Conservation (phyloP, 768 basidiomycete genomes). For the Tylopilus rubrobrunneus region DNA sequence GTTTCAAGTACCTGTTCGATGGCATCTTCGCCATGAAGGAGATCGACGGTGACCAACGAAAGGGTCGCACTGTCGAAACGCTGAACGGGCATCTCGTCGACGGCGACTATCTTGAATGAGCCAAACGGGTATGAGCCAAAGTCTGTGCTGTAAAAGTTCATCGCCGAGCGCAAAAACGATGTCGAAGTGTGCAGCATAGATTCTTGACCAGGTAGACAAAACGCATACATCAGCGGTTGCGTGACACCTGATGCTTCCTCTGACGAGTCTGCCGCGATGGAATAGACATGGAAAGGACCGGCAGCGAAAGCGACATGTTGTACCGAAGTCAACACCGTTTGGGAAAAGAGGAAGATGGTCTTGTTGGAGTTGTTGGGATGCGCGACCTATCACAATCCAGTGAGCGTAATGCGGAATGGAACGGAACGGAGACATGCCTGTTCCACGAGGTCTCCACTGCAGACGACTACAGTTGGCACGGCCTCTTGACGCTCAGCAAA, state of each 20-base stretch:
- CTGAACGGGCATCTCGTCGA: conserved; percentile 79
- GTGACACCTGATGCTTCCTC: conserved; percentile 61
- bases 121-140: conserved; percentile 96
- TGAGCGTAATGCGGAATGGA: conserved; percentile 1
- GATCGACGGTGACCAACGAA: conserved; percentile 72
- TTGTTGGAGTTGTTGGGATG: conserved; percentile 94
- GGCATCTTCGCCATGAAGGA: conserved; percentile 82
- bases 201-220: conserved; percentile 90
- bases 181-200: conserved; percentile 64
- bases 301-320: conserved; percentile 96
- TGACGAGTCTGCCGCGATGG: conserved; percentile 59
- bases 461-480: conserved; percentile 81
- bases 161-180: conserved; percentile 77
- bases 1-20: conserved; percentile 94
- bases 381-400: conserved; percentile 54
- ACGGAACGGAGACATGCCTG: conserved; percentile 52
- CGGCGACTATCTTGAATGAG: conserved; percentile 92
- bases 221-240: conserved; percentile 81
- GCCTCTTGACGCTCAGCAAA: conserved; percentile 51
- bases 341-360: conserved; percentile 90
- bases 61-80: conserved; percentile 85
- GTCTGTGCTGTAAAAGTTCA: conserved; percentile 88
- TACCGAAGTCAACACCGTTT: conserved; percentile 82
- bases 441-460: conserved; percentile 93
- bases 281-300: conserved; percentile 83